Conservation (phyloP, 2,329 filamentous ascomycete species). For the Venturia aucupariae region DNA sequence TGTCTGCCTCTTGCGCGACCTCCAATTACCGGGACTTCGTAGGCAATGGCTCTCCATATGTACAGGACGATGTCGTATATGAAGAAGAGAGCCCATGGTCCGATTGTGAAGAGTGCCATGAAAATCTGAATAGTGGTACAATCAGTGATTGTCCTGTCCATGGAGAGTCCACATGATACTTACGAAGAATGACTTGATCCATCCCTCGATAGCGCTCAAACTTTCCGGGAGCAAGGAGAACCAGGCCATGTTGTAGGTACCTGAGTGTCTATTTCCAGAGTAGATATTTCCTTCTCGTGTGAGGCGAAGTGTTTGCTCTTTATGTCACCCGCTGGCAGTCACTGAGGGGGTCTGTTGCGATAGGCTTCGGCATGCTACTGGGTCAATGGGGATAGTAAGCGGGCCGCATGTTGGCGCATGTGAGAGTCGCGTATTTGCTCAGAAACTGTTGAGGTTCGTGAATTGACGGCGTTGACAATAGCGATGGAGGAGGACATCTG, state of each 20-base stretch:
- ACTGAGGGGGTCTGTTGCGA: background rate
- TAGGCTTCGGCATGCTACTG: conserved; percentile 4
- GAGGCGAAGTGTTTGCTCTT: conserved; percentile 10
- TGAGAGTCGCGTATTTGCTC: background rate
- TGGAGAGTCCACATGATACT: conserved; percentile 20
- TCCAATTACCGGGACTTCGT: conserved; percentile 51
- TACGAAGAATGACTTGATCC: conserved; percentile 55
- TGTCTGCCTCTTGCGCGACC: conserved; percentile 51
- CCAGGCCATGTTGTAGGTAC: conserved; percentile 43
- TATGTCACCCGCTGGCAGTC: background rate
- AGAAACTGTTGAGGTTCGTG: background rate
- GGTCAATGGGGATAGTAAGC: conserved; percentile 1
- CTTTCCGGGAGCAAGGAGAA: conserved; percentile 55
- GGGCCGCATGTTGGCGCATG: conserved; percentile 1
- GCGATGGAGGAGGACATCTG: background rate
- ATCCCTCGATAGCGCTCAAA: conserved; percentile 50
- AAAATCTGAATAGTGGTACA: conserved; percentile 39
- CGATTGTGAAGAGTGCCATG: conserved; percentile 50
- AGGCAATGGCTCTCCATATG: conserved; percentile 46
- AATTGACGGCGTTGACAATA: background rate
- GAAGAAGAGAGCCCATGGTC: conserved; percentile 53
- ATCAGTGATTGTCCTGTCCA: conserved; percentile 4
- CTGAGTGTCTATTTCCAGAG: background rate
- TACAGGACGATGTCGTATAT: conserved; percentile 57
- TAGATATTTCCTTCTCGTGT: background rate